Evolutionary conservation across 148 eudicot genomes (phyloP).

Genomic region (Cornus controversa): DNA sequence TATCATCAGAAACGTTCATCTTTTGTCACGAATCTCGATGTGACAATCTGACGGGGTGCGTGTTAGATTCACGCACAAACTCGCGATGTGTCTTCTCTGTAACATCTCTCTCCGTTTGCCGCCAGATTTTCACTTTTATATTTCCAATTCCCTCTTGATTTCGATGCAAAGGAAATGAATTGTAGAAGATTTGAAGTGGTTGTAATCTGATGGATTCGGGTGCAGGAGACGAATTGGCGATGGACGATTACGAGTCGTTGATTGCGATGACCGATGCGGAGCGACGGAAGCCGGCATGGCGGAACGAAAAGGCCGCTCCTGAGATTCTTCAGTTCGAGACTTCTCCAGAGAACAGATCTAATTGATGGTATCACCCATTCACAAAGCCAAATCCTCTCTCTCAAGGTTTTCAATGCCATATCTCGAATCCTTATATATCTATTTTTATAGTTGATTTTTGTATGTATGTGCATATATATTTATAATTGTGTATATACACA

Average conservation of each 20-base stretch:
- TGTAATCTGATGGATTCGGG: conserved; percentile 34
- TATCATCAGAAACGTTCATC: not conserved
- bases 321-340: conserved; percentile 66
- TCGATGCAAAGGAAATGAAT: too few relatives aligned
- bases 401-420: not conserved
- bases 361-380: conserved; percentile 52
- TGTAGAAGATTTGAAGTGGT: too few relatives aligned
- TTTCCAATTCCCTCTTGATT: too few relatives aligned
- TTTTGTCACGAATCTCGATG: not conserved
- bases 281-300: conserved; percentile 81
- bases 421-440: too few relatives aligned
- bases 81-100: conserved; percentile 6
- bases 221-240: conserved; percentile 29
- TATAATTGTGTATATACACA: too few relatives aligned
- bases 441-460: too few relatives aligned
- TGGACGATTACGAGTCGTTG: conserved; percentile 72
- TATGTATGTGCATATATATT: too few relatives aligned
- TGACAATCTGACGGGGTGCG: not conserved
- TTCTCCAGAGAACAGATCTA: conserved; percentile 73
- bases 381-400: not conserved
- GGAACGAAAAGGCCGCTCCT: conserved; percentile 87
- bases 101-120: not conserved
- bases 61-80: conserved; percentile 10
- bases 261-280: conserved; percentile 75
- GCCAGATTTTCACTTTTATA: too few relatives aligned